Conservation (phyloP, 2,329 filamentous ascomycete genomes). For the Botrytis elliptica region DNA sequence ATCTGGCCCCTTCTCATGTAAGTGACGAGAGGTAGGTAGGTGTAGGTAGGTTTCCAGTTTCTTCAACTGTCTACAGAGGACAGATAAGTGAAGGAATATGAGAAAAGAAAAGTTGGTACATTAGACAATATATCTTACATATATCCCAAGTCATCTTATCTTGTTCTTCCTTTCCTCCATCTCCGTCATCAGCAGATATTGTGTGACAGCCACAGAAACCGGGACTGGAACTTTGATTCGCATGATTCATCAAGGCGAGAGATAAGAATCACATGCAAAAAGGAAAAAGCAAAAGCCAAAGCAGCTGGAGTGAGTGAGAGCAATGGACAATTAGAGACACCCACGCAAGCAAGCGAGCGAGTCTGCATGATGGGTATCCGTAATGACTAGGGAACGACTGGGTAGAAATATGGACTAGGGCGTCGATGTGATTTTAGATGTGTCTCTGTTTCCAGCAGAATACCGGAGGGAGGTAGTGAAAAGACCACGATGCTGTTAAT, state of each 20-base stretch:
- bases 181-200: not conserved
- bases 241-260: not conserved
- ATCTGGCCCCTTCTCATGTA: not conserved
- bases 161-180: too few relatives aligned
- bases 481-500: conserved; percentile 8
- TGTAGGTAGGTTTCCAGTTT: not conserved
- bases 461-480: not conserved
- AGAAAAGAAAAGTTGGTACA: not conserved
- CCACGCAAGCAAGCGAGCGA: not conserved
- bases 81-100: not conserved
- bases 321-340: not conserved
- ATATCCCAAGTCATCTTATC: too few relatives aligned
- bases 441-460: not conserved
- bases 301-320: not conserved
- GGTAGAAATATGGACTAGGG: not conserved
- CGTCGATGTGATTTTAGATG: not conserved
- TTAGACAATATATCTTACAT: too few relatives aligned
- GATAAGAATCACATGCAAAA: conserved; percentile 14
- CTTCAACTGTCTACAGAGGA: not conserved
- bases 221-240: not conserved
- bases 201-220: not conserved
- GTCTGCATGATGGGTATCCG: not conserved
- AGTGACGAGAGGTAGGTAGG: not conserved
- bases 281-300: not conserved
- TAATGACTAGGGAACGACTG: not conserved